Conservation (phyloP, 2,329 filamentous ascomycete genomes). For the Xenosphaeropsis pyriputrescens region DNA sequence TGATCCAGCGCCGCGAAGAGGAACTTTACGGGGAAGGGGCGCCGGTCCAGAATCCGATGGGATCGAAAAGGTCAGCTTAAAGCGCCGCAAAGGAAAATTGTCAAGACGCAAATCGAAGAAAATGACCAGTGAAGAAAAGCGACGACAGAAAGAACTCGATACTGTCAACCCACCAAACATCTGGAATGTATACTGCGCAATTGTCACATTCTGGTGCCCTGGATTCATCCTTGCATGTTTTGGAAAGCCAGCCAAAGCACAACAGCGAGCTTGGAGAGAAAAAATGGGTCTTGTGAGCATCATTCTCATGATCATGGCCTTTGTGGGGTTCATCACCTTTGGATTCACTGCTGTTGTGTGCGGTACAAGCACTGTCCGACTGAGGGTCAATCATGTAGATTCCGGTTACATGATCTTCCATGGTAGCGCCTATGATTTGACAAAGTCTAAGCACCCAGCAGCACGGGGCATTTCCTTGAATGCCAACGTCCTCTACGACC, state of each 20-base stretch:
- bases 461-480: constrained; percentile 61
- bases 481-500: constrained; percentile 75
- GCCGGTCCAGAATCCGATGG: constrained; percentile 9
- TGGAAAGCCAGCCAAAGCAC: constrained; percentile 70
- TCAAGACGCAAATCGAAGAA: constrained; percentile 39
- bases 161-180: constrained; percentile 65
- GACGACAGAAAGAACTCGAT: constrained; percentile 42
- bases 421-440: constrained; percentile 76
- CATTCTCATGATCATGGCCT: constrained; percentile 72
- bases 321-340: constrained; percentile 92
- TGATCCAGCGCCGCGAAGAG: constrained; percentile 12
- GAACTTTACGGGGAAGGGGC: constrained; percentile 9
- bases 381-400: constrained; percentile 72
- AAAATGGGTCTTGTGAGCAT: constrained; percentile 96
- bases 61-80: constrained; percentile 12
- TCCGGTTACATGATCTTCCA: constrained; percentile 92
- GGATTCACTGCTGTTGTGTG: constrained; percentile 89
- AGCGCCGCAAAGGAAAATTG: constrained; percentile 12
- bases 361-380: constrained; percentile 51
- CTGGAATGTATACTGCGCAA: constrained; percentile 91
- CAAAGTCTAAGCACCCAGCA: constrained; percentile 60
- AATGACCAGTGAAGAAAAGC: constrained; percentile 45
- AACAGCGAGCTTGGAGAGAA: constrained; percentile 89
- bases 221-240: constrained; percentile 74
- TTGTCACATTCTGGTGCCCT: constrained; percentile 90